Base-by-base conservation (phyloP, 2,329 filamentous ascomycete species). In the Zasmidium cellare region DNA sequence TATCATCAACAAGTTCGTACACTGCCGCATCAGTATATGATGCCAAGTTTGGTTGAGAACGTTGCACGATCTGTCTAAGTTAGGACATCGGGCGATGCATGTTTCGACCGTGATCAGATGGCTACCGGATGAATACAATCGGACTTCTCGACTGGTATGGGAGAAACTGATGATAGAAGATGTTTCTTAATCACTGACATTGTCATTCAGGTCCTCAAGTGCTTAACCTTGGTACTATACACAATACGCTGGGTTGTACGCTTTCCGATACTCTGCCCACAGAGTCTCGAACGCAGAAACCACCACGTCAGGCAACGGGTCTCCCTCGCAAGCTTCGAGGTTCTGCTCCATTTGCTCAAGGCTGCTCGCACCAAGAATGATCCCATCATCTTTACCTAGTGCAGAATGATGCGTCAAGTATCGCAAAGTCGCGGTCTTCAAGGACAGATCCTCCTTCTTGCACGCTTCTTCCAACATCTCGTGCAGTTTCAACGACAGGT, bases 391-490 rank as follows among this genome's bases (percentile, higher is more conserved):
- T 3, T 64, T 48, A 9, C 63, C 65, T 38, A 79, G 55, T n/a
- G 64, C 53, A 2, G 74, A 78, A 62, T 82, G 79, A 66, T 82
- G 74, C 12, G 70, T 67, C 20, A 76, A 63, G 79, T 79, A 82
- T 20, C 79, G 64, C 57, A 82, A 58, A 1, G 78, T 77, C 47
- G 74, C 72, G 57, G 80, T 78, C 2, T 74, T 72, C 55, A 77
- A 63, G 0, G 73, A 75, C 24, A 82, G 9, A 1, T 70, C 69
- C 57, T 77, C 71, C 60, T 75, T 75, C 56, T 66, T 64, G 3
- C 72, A 70, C 22, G 67, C 65, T 2, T 67, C 57, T 38, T 71
- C 67, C 41, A 80, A 59, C 9, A 71, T 58, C 44, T 78, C 76
- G 47, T 81, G 64, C 19, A 76, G 74, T 56, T 75, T 68, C 53